Base-by-base conservation (phyloP, 1,284 basidiomycete genomes). In the Naganishia sp. region DNA sequence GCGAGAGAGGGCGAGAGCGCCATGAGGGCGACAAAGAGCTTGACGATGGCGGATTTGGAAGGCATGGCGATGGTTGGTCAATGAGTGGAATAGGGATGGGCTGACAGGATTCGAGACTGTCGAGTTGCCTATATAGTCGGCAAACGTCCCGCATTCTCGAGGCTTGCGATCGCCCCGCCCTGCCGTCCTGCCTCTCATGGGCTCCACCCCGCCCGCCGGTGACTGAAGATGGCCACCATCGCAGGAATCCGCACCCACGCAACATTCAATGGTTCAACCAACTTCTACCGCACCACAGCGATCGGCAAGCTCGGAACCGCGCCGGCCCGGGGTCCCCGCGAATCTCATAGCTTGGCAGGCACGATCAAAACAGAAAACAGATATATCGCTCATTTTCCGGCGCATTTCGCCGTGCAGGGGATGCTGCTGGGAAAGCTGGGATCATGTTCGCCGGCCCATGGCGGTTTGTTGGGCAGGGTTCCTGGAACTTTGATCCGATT, bases 1-100 rank as follows among this genome's bases (percentile, higher is more conserved):
- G 57, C 57, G 21, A 61, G 47, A 13, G 57, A 47, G 9, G 57
- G 47, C 2, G 57, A n/a, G 13, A 51, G 31, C 21, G 57, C 57
- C 47, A 61, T 41, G n/a, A 61, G 43, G 47, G 47, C 57, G 11
- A 61, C 57, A 25, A 61, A 61, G 35, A 61, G 57, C 46, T 61
- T 50, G 57, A 49, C 13, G 47, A 61, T 15, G 5, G 57, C 46
- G 18, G 57, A 61, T 18, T 50, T 61, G 32, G 57, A 7, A 17
- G 49, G 57, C 57, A 61, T 61, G 21, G 15, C 50, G 47, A 3
- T 11, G 47, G 47, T 10, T 11, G 18, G 3, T 35, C 11, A 45
- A 21, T 3, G 45, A 23, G n/a, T 28, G 54, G n/a, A 17, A 7
- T 28, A 13, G 18, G 28, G 15, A 11, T 32, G 25, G 28, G 17